Evolutionary conservation across 768 basidiomycete genomes (phyloP).

Genomic region (Psilocybe cubensis): DNA sequence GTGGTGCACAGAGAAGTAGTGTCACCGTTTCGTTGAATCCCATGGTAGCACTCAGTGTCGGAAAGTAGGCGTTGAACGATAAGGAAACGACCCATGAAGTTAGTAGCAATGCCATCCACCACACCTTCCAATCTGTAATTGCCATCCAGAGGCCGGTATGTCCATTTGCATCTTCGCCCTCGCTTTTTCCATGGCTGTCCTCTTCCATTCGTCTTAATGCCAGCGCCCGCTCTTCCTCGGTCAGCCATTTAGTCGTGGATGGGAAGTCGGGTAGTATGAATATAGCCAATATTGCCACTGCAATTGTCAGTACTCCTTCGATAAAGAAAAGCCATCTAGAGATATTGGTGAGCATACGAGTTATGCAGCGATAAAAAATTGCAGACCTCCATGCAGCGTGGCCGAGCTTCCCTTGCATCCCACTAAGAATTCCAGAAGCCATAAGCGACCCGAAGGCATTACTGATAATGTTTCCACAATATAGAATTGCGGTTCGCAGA

Average conservation of each 20-base stretch:
- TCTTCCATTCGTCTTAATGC: conserved; percentile 70
- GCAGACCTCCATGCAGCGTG: conserved; percentile 75
- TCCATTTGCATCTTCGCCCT: conserved; percentile 52
- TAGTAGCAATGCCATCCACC: conserved; percentile 72
- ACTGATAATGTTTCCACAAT: conserved; percentile 77
- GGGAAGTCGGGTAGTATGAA: conserved; percentile 84
- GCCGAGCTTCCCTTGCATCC: conserved; percentile 76
- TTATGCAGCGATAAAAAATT: neutral
- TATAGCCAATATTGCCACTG: conserved; percentile 52
- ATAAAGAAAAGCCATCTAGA: conserved; percentile 77
- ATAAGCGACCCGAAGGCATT: conserved; percentile 88
- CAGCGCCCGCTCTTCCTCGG: conserved; percentile 58
- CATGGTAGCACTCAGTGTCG: conserved; percentile 73
- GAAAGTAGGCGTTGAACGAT: conserved; percentile 85
- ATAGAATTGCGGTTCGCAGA: conserved; percentile 68
- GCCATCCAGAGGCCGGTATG: conserved; percentile 62
- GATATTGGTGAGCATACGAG: neutral
- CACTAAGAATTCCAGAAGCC: conserved; percentile 77
- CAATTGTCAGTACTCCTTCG: conserved; percentile 68
- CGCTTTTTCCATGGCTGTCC: conserved; percentile 44
- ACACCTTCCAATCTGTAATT: conserved; percentile 78
- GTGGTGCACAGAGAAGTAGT: conserved; percentile 78
- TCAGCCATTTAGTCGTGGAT: conserved; percentile 59
- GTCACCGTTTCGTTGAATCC: conserved; percentile 68
- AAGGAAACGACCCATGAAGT: conserved; percentile 63